Conservation (phyloP, 2,329 filamentous ascomycete genomes). For the Trichoderma brevicompactum region DNA sequence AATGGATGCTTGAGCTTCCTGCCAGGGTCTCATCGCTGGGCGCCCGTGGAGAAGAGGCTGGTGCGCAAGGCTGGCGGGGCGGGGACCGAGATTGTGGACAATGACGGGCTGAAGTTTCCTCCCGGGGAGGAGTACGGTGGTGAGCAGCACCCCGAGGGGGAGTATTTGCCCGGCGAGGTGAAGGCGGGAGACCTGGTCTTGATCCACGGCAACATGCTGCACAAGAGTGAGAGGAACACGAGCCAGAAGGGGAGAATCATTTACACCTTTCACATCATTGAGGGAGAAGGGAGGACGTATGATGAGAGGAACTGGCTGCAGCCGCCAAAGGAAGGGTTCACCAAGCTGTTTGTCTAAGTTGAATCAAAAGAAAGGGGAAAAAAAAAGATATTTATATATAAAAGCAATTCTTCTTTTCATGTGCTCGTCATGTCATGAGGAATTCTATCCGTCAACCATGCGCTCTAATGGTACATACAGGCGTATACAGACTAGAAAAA, state of each 20-base stretch:
- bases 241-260: conserved; percentile 88
- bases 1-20: conserved; percentile 92
- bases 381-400: background rate
- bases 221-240: conserved; percentile 93
- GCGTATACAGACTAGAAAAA: background rate
- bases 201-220: conserved; percentile 93
- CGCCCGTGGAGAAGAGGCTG: conserved; percentile 72
- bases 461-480: conserved; percentile 25
- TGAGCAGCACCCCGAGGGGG: conserved; percentile 45
- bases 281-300: conserved; percentile 73
- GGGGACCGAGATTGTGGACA: conserved; percentile 73
- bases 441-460: conserved; percentile 20
- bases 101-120: conserved; percentile 68
- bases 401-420: background rate
- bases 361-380: background rate
- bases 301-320: conserved; percentile 94
- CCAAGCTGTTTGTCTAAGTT: conserved; percentile 58
- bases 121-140: conserved; percentile 53
- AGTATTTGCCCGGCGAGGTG: conserved; percentile 82
- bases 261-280: conserved; percentile 97
- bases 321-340: conserved; percentile 79
- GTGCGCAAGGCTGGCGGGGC: conserved; percentile 62
- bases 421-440: conserved; percentile 17
- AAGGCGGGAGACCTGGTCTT: conserved; percentile 89
- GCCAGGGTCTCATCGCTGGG: conserved; percentile 77